Evolutionary conservation across 164 flowering plant genomes (phyloP), one percentile per base, ranked within the genome.

Genomic region (Sextonia rubra): DNA sequence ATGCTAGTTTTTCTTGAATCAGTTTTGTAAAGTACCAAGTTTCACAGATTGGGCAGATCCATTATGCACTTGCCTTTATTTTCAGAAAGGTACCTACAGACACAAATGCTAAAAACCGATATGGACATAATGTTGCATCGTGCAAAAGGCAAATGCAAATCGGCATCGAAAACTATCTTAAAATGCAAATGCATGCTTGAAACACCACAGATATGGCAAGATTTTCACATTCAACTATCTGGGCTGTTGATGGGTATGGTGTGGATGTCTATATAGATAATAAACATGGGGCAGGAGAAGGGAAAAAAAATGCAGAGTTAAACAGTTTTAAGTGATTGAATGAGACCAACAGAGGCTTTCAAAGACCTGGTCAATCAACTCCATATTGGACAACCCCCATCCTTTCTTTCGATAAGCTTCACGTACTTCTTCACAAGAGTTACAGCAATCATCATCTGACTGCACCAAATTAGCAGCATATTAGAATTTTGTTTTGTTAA

Each of bases 381-480:
- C 95, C n/a, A 77, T 71, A 80, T 89, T 87, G 56, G 91, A 74
- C 78, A 90, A 14, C 8, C 80, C 92, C 95, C 95, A 89, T 27
- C 95, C 95, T 78, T 84, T 90, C 77, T 84, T 87, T 64, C 82
- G 74, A 71, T 90, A 90, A 64, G 92, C 92, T 71, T 90, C 95
- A 62, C 86, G 90, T 69, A 90, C 95, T 72, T 88, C 95, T 78
- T 90, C 92, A 75, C 95, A 90, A 66, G 91, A 79, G 74, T 90
- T 90, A 76, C 95, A 90, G 70, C 95, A 90, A 69, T 90, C 82
- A 74, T 86, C 89, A 80, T 89, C 95, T 12, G 85, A 63, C 95
- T 90, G 88, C 77, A 78, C 52, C 14, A 48, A 44, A 62, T 18
- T 32, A 37, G n/a, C 60, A 61, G 23, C 22, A 18, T 27, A 32